phyloP scores from a whole-genome alignment of 306 rosid genomes.

The Inga laurina region DNA sequence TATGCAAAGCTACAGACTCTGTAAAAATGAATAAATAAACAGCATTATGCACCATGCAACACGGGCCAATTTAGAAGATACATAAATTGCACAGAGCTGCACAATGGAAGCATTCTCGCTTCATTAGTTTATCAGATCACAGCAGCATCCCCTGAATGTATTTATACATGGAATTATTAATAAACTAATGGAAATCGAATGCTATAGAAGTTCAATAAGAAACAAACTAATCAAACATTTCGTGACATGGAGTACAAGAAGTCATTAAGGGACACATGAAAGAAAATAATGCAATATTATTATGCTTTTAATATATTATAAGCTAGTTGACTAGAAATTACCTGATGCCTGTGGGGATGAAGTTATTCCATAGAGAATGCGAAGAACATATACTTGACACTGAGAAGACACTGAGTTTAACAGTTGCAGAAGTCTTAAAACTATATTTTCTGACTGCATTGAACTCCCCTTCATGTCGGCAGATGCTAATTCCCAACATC shows the following conservation, averaged over 20 bases:
- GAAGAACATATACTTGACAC: constrained; percentile 52
- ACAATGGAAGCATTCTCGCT: background rate
- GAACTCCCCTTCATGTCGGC: constrained; percentile 54
- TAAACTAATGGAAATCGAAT: background rate
- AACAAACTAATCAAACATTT: background rate
- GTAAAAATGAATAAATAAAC: constrained; percentile 6
- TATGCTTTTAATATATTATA: background rate
- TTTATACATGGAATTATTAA: background rate
- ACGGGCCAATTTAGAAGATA: background rate
- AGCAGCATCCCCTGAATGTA: background rate
- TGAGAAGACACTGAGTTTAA: constrained; percentile 32
- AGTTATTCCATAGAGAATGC: constrained; percentile 52
- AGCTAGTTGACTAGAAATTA: constrained; percentile 25
- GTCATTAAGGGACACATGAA: background rate
- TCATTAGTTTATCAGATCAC: background rate
- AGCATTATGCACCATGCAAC: constrained; percentile 14
- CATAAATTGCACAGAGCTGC: background rate
- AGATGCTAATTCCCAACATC: constrained; percentile 69
- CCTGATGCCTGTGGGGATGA: constrained; percentile 69
- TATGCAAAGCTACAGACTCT: constrained; percentile 53
- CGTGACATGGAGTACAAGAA: constrained; percentile 5
- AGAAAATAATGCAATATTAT: background rate
- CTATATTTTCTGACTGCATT: constrained; percentile 55
- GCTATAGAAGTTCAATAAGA: background rate
- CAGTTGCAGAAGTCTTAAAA: constrained; percentile 38